Base-by-base conservation (phyloP, 352 stramenopile genomes). In the Pythium brachiatum region DNA sequence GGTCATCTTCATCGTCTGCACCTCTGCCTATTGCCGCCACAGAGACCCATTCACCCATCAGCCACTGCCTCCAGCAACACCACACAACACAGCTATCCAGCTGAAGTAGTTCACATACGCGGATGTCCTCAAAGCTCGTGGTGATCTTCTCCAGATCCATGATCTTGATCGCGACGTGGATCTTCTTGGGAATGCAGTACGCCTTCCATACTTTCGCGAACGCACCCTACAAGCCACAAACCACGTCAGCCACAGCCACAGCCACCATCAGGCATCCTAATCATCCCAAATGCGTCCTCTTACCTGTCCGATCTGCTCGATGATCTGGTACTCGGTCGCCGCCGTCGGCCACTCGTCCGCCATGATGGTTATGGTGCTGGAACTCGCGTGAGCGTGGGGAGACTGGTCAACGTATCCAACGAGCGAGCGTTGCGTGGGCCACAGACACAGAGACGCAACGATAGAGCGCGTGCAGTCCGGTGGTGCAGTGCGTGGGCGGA, bases 61-160 rank as follows among this genome's bases (percentile, higher is more conserved):
- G 25, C 11, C 25, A 48, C 16, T 53, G 25, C 25, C 20, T 29
- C 38, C 38, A 27, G 4, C 41, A 48, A 2, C 41, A 48, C 6
- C 53, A 18, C 16, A 46, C 31, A 8, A 26, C 29, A 34, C 29
- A 9, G 29, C 29, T 34, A 9, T 34, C 29, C 5, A 34, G 29
- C 9, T 9, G 5, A 34, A 34, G 29, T 9, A 34, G 29, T 15
- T 16, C 7, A 75, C 77, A 44, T 65, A 92, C 86, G 15, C 88
- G 86, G 47, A 96, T 96, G 64, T 96, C 88, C 72, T 95, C 86
- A 73, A 96, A 96, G 75, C 84, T 98, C 21, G 95, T 97, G 50
- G 96, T 98, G 63, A 99, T 98, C 75, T 99, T 98, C 76, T 99
- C 97, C 31, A 99, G 81, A 77, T 99, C 97, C 83, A 99, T 98